Evolutionary conservation across 768 basidiomycete species (phyloP).

Genomic region (Amanita rimosa): DNA sequence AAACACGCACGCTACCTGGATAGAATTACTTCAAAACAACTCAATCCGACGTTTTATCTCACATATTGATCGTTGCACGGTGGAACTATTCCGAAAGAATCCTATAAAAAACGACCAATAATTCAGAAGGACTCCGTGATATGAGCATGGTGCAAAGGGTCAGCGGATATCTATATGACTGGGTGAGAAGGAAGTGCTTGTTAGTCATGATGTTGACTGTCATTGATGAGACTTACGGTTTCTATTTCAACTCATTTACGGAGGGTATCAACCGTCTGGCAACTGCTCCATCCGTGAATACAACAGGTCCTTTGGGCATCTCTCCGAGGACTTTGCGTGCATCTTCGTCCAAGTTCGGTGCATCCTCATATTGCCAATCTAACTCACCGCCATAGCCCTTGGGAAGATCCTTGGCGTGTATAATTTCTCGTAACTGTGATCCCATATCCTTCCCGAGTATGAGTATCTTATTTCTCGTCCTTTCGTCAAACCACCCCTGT

Average conservation of each 20-base stretch:
- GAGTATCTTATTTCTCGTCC: conserved; percentile 67
- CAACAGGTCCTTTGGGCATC: conserved; percentile 45
- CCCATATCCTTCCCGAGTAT: conserved; percentile 56
- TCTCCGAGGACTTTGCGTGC: conserved; percentile 32
- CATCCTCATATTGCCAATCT: conserved; percentile 59
- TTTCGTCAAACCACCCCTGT: conserved; percentile 72
- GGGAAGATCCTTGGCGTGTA: conserved; percentile 41
- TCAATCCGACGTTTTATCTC: no score
- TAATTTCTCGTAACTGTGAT: conserved; percentile 35
- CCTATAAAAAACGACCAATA: no score
- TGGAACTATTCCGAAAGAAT: no score
- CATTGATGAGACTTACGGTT: no score
- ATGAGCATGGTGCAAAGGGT: no score
- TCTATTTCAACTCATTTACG: neutral
- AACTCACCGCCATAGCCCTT: conserved; percentile 64
- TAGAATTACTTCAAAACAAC: no score
- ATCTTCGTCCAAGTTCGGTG: conserved; percentile 51
- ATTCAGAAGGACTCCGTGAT: no score
- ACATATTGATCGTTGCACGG: no score
- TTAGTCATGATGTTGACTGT: no score
- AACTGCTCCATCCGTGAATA: conserved; percentile 36
- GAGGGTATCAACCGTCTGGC: neutral
- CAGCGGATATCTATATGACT: no score
- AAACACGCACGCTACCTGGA: no score
- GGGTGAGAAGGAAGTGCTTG: neutral